These are phyloP conservation scores for Testicularia cyperi DNA, from an alignment of 1,284 basidiomycete species.

Conservation along the genomic window DNA sequence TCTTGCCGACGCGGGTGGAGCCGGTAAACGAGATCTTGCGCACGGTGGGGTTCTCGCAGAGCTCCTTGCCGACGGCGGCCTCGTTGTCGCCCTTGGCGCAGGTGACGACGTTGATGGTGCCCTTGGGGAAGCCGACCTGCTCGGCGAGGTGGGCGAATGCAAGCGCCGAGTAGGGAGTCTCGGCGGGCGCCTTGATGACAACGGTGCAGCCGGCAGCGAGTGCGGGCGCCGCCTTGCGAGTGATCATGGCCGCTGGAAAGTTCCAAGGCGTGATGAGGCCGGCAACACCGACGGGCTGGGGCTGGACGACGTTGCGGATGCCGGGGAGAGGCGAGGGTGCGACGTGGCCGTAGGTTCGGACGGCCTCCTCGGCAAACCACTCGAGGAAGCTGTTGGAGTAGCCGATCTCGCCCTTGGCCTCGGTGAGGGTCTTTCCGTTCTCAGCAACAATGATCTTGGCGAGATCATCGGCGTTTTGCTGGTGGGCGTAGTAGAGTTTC, in stretches of 20 bases:
- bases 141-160: constrained; percentile 80
- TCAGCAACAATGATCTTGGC: constrained; percentile 58
- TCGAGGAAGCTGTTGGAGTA: constrained; percentile 58
- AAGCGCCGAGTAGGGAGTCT: constrained; percentile 90
- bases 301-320: constrained; percentile 77
- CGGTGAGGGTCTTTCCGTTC: constrained; percentile 55
- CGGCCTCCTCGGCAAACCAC: constrained; percentile 54
- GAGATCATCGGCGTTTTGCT: constrained; percentile 51
- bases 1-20: constrained; percentile 85
- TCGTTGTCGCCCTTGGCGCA: constrained; percentile 74
- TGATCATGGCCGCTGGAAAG: constrained; percentile 65
- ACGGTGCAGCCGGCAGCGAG: constrained; percentile 90
- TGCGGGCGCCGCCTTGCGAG: constrained; percentile 82
- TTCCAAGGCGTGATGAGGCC: constrained; percentile 61
- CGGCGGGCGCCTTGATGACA: constrained; percentile 92
- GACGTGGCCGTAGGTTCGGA: constrained; percentile 68
- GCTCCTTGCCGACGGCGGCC: constrained; percentile 72
- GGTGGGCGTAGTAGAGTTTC: constrained; percentile 48
- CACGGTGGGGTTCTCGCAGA: constrained; percentile 66
- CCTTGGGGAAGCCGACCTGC: constrained; percentile 87
- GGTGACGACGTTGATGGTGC: constrained; percentile 91
- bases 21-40: constrained; percentile 92
- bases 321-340: constrained; percentile 76
- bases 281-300: constrained; percentile 81
- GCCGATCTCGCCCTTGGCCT: constrained; percentile 56